Evolutionary conservation across 2,329 filamentous ascomycete species (phyloP), one percentile per base, ranked within the genome.

Genomic region (Trichoderma breve): DNA sequence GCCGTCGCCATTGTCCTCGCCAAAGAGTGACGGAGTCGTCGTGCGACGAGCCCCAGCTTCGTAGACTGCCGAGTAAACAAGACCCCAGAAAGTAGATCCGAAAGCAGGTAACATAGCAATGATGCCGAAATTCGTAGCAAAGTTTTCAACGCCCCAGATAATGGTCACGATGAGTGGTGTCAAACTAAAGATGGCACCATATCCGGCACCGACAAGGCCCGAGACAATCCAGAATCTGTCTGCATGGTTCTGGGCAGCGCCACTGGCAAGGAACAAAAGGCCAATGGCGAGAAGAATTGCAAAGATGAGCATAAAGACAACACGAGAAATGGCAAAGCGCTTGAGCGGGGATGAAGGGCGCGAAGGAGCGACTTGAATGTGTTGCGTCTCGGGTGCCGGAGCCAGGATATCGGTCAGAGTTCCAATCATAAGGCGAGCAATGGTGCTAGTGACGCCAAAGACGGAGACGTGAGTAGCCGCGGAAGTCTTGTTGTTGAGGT

Each of bases 131-230:
- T 99, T 98, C 0, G 96, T 99, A 72, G 94, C 96, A 79, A 99
- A 98, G 80, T 98, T 99, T 84, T 98, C 95, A 0, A 97, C 94
- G 30, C 96, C 96, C 96, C 96, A 99, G 60, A 99, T 95, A 11
- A 98, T 94, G n/a, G 91, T 94, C 76, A 98, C 92, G 71, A 98
- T 93, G 75, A 98, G 95, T 2, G 96, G 96, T 0, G 93, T 92
- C 6, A 98, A 87, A 62, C 90, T 92, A 84, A 98, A 99, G 26
- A 95, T 89, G 36, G 95, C 95, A 58, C 96, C 96, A 79, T 99
- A 98, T 58, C 96, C 96, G 1, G 94, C 91, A 7, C 96, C 96
- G 7, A 99, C 90, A 1, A 95, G 86, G 0, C 92, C 89, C 0
- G 94, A 97, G 9, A 97, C 92, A 62, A 95, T 82, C 88, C 94